A percentile compares a stretch with the other conserved stretches of the same genome.
phyloP scores from a whole-genome alignment of 164 flowering plant species.

The Vitis labrusca region DNA sequence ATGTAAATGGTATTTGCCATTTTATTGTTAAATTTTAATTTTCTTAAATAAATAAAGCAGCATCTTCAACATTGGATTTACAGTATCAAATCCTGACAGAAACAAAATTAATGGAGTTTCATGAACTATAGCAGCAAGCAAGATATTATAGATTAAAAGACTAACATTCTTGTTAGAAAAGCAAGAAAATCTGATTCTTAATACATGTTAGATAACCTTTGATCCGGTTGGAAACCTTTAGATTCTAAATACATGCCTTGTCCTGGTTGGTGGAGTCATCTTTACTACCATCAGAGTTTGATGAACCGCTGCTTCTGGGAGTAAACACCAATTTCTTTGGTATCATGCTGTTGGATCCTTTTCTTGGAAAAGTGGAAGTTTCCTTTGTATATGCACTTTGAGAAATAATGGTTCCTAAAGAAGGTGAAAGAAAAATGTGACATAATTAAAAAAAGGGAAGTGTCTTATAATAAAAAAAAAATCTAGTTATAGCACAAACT shows the following conservation, averaged over 20 bases:
- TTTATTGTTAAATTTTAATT: too few species aligned
- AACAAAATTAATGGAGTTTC: too few species aligned
- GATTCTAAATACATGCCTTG: slow-evolving; percentile 41
- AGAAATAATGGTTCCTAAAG: slow-evolving; percentile 23
- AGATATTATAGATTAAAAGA: neutral
- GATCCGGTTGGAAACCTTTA: too few species aligned
- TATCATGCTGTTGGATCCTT: slow-evolving; percentile 3
- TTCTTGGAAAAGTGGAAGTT: slow-evolving; percentile 12
- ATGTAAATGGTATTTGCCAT: too few species aligned
- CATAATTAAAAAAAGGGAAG: neutral
- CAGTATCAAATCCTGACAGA: neutral
- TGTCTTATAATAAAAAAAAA: neutral
- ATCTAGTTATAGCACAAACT: neutral
- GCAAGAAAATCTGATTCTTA: neutral
- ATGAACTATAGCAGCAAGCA: neutral
- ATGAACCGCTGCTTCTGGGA: slow-evolving; percentile 48
- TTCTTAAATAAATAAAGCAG: too few species aligned
- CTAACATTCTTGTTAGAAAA: neutral
- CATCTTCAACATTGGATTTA: neutral
- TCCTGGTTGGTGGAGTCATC: slow-evolving; percentile 41
- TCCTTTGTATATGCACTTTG: slow-evolving; percentile 18
- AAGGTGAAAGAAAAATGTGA: slow-evolving; percentile 1
- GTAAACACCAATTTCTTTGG: slow-evolving; percentile 24
- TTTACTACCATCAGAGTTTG: slow-evolving; percentile 32
- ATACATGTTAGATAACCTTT: neutral